phyloP scores from a whole-genome alignment of 768 basidiomycete species.

The Lentinula detonsa region DNA sequence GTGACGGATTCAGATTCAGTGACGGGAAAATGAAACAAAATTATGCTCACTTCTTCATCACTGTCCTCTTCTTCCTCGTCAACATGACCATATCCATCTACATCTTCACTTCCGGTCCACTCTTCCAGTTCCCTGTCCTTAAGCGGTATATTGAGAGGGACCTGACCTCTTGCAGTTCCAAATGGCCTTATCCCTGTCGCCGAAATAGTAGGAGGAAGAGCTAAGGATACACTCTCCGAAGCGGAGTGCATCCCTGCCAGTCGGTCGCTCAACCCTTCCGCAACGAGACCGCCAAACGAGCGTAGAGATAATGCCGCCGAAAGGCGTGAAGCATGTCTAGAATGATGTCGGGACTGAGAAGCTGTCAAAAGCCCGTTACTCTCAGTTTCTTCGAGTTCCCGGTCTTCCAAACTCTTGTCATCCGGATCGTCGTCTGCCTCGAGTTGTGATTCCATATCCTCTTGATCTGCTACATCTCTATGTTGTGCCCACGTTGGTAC shows the following conservation, averaged over 20 bases:
- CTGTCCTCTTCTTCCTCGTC: slow-evolving; percentile 33
- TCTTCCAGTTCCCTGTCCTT: slow-evolving; percentile 40
- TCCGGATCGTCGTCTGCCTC: slow-evolving; percentile 12
- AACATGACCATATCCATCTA: slow-evolving; percentile 27
- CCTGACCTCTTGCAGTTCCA: slow-evolving; percentile 16
- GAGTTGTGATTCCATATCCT: slow-evolving; percentile 3
- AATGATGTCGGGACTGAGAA: slow-evolving; percentile 50
- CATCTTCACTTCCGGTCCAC: slow-evolving; percentile 82
- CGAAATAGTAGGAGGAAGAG: neutral
- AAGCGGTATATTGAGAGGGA: slow-evolving; percentile 15
- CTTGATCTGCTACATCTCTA: slow-evolving; percentile 15
- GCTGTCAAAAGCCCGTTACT: slow-evolving; percentile 40
- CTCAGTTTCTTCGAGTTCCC: slow-evolving; percentile 24
- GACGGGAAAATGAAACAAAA: slow-evolving; percentile 8
- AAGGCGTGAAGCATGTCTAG: slow-evolving; percentile 61
- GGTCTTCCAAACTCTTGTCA: slow-evolving; percentile 33
- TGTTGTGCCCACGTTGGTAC: slow-evolving; percentile 17
- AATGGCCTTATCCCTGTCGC: slow-evolving; percentile 1
- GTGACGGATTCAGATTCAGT: neutral
- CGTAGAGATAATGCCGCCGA: slow-evolving; percentile 64
- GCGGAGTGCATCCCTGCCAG: slow-evolving; percentile 13
- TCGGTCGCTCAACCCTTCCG: slow-evolving; percentile 18
- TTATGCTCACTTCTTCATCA: slow-evolving; percentile 59
- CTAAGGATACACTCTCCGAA: slow-evolving; percentile 1
- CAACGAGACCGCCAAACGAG: slow-evolving; percentile 50